Evolutionary conservation across 2,329 filamentous ascomycete genomes (phyloP), one percentile per base, ranked within the genome.

Genomic region (Colletotrichum sansevieriae): DNA sequence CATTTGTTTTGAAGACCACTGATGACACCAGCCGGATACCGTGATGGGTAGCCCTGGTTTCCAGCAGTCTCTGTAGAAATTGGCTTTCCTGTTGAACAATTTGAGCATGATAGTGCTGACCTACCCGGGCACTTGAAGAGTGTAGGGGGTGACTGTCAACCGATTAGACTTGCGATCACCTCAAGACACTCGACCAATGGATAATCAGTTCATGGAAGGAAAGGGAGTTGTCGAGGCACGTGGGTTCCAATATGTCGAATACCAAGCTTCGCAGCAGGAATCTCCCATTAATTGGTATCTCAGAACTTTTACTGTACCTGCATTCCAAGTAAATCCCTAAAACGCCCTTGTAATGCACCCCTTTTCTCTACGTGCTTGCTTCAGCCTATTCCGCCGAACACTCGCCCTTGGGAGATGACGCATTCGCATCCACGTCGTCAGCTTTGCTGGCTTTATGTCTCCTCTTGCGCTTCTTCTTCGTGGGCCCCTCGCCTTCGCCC

Each of bases 401-500:
- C 5, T 65, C 63, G 13, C 70, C 65, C 46, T 70, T 73, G 61
- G 62, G 63, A 20, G 60, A 47, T 74, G 74, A 60, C 77, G 74
- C 72, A 77, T 77, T 55, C 77, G 55, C 37, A 8, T 29, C 29
- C 29, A 7, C 29, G 25, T 29, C 25, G 25, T 29, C 60, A 72
- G 73, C 51, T 72, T 68, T 58, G 69, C 72, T 74, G 20, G 73
- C 67, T 69, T 79, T 81, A 52, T 75, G 74, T 72, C 79, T 80
- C 71, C 78, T 72, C 70, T 77, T 81, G 43, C 78, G 74, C 72
- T 80, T 82, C 68, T 75, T 75, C 70, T 82, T 82, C 44, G 71
- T 68, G 18, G 72, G 69, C 20, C 72, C 71, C 4, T 75, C 74
- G 18, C 59, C 62, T 25, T 47, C 58, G 37, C 22, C 47, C 37